phyloP scores from a whole-genome alignment of 2,329 filamentous ascomycete genomes.

The Colletotrichum shisoi region DNA sequence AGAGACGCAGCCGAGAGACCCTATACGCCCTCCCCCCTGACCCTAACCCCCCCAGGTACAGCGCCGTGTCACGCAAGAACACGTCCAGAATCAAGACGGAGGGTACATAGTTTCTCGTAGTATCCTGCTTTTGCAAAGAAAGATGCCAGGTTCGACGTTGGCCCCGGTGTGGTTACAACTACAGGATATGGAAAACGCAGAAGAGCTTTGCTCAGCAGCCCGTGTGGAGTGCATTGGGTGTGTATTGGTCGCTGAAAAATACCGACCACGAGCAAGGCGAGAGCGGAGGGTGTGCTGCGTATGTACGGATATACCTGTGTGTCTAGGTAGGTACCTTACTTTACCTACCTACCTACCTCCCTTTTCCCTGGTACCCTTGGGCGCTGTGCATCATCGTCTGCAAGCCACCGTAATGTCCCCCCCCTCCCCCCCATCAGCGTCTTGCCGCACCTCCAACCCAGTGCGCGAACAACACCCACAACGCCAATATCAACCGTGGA shows the following conservation, averaged over 20 bases:
- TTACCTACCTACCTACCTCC: too few species aligned
- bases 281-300: neutral
- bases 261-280: neutral
- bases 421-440: conserved; percentile 17
- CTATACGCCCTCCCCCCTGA: conserved; percentile 14
- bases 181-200: neutral
- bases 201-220: neutral
- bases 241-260: neutral
- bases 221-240: neutral
- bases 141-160: neutral
- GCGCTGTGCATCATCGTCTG: conserved; percentile 9
- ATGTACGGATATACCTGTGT: too few species aligned
- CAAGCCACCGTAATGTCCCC: conserved; percentile 35
- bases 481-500: neutral
- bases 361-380: neutral
- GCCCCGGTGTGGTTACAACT: neutral
- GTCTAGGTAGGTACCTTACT: too few species aligned
- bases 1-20: conserved; percentile 18
- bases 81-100: conserved; percentile 15
- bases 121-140: neutral
- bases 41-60: conserved; percentile 9
- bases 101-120: neutral
- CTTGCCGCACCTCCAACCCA: conserved; percentile 33
- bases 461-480: neutral
- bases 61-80: conserved; percentile 9